These are phyloP conservation scores for Leucosporidium scottii DNA, from an alignment of 768 basidiomycete genomes.

Conservation along the genomic window DNA sequence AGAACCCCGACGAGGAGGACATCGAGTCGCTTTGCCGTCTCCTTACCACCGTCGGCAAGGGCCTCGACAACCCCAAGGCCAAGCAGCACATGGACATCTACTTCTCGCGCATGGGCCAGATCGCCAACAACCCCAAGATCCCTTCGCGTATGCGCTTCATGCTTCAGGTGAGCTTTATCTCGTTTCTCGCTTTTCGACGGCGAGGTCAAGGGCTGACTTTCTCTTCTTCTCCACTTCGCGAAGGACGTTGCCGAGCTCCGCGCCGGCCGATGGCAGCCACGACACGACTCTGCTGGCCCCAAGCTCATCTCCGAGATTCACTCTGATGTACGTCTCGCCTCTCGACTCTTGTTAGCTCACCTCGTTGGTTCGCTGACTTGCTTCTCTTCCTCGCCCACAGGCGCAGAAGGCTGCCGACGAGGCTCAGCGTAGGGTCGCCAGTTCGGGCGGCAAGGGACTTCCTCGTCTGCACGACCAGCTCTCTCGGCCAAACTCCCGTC, in stretches of 20 bases:
- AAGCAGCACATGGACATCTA: slow-evolving; percentile 74
- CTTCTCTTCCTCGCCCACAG: slow-evolving; percentile 42
- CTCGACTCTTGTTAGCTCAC: background rate
- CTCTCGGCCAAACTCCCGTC: slow-evolving; percentile 83
- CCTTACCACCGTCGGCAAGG: slow-evolving; percentile 74
- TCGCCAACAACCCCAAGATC: slow-evolving; percentile 66
- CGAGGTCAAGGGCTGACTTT: slow-evolving; percentile 11
- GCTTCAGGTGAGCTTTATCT: slow-evolving; percentile 63
- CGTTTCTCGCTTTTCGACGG: slow-evolving; percentile 9
- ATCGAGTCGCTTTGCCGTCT: slow-evolving; percentile 94
- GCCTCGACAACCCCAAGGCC: slow-evolving; percentile 66
- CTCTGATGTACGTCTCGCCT: slow-evolving; percentile 56
- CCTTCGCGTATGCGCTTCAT: slow-evolving; percentile 87
- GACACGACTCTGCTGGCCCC: slow-evolving; percentile 67
- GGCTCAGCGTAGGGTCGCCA: slow-evolving; percentile 55
- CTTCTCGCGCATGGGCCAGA: slow-evolving; percentile 80
- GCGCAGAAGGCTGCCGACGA: slow-evolving; percentile 68
- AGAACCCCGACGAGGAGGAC: slow-evolving; percentile 95
- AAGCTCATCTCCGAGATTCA: slow-evolving; percentile 84
- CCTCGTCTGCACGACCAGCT: slow-evolving; percentile 42
- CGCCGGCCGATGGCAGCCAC: slow-evolving; percentile 68
- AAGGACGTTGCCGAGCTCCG: slow-evolving; percentile 90
- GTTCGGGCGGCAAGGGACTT: slow-evolving; percentile 43
- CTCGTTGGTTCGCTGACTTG: slow-evolving; percentile 3
- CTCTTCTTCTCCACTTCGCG: background rate